phyloP scores from a whole-genome alignment of 306 rosid species.

The Citrullus amarus region DNA sequence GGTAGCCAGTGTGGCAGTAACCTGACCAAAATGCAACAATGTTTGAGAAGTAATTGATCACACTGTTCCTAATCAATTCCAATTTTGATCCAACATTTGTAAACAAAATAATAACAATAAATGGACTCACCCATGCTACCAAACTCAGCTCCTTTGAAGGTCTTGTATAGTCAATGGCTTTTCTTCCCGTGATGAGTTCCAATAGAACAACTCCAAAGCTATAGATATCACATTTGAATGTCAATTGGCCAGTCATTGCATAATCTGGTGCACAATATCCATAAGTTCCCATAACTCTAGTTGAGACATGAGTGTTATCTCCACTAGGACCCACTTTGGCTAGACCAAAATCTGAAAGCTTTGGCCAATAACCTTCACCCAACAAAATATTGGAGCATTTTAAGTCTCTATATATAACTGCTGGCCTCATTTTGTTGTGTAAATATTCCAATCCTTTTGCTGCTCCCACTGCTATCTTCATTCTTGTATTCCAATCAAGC shows the following conservation, averaged over 20 bases:
- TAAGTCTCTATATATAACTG: conserved; percentile 60
- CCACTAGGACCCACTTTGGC: conserved; percentile 63
- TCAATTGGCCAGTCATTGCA: conserved; percentile 47
- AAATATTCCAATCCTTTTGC: conserved; percentile 63
- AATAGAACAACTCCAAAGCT: conserved; percentile 64
- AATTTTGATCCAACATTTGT: no score
- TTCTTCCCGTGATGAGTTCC: conserved; percentile 54
- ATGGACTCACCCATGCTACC: conserved; percentile 8
- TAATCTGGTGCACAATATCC: conserved; percentile 82
- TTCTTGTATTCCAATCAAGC: conserved; percentile 57
- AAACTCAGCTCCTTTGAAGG: neutral
- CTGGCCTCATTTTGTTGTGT: conserved; percentile 42
- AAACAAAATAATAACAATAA: no score
- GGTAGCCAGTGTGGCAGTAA: no score
- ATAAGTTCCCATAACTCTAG: conserved; percentile 69
- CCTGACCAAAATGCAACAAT: no score
- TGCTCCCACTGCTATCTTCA: conserved; percentile 57
- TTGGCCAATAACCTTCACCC: conserved; percentile 36
- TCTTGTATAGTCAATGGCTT: conserved; percentile 27
- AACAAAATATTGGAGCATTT: conserved; percentile 52
- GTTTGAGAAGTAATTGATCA: no score
- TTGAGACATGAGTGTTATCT: conserved; percentile 46
- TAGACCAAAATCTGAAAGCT: conserved; percentile 71
- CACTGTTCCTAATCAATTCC: no score
- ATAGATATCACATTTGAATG: conserved; percentile 51